A percentile compares a stretch with the other conserved stretches of the same genome.
These are phyloP conservation scores for Tagetes patula DNA, from an alignment of 129 eudicot genomes.

Conservation along the genomic window DNA sequence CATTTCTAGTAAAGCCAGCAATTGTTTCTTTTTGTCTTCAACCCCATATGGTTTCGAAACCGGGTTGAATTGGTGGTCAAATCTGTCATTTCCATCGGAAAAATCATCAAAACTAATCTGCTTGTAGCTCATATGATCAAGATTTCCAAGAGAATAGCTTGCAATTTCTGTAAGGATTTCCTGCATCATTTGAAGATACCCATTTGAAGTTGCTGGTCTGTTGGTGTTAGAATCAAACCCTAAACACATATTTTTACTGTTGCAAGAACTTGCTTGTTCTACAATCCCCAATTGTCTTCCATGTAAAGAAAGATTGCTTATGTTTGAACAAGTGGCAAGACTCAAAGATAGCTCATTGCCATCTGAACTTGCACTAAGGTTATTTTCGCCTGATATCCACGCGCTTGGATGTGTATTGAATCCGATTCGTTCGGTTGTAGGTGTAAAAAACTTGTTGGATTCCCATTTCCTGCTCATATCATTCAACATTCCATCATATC, in stretches of 20 bases:
- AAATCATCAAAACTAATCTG: conserved; percentile 33
- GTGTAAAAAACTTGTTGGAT: conserved; percentile 36
- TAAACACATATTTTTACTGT: conserved; percentile 18
- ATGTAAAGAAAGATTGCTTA: conserved; percentile 40
- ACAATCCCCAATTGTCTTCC: conserved; percentile 36
- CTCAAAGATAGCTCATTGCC: conserved; percentile 70
- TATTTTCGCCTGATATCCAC: conserved; percentile 52
- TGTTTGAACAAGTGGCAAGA: conserved; percentile 65
- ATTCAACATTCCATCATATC: conserved; percentile 34
- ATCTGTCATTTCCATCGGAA: conserved; percentile 19
- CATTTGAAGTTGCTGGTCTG: conserved; percentile 41
- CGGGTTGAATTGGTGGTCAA: conserved; percentile 16
- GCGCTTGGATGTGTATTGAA: conserved; percentile 34
- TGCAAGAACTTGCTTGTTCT: conserved; percentile 42
- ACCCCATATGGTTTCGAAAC: conserved; percentile 22
- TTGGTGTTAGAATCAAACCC: conserved; percentile 37
- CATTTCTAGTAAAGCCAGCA: conserved; percentile 62
- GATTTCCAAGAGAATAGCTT: conserved; percentile 54
- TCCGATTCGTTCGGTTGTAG: conserved; percentile 24
- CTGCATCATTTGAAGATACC: conserved; percentile 65
- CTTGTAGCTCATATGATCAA: conserved; percentile 32
- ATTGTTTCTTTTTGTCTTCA: conserved; percentile 56
- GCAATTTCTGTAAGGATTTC: conserved; percentile 76
- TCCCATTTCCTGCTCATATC: conserved; percentile 58
- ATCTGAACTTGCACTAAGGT: conserved; percentile 36